Evolutionary conservation across 768 basidiomycete species (phyloP).

Genomic region (Serendipita vermifera): DNA sequence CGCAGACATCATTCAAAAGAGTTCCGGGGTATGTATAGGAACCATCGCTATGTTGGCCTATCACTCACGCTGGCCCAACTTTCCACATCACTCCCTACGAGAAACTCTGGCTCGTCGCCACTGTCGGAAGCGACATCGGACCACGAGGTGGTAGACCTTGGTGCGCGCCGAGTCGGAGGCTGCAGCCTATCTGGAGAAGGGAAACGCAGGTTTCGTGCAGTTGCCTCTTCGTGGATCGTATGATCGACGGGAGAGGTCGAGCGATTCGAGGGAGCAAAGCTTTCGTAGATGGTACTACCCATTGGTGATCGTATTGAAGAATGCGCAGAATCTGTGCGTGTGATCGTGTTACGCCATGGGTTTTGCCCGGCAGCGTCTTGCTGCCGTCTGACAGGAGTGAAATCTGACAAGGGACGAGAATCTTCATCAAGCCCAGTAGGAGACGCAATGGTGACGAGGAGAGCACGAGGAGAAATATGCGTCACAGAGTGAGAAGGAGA

Average conservation of each 20-base stretch:
- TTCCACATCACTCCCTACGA: constrained; percentile 4
- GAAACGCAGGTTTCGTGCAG: no score
- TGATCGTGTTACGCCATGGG: constrained; percentile 6
- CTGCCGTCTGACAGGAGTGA: neutral
- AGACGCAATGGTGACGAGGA: neutral
- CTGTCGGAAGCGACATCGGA: constrained; percentile 2
- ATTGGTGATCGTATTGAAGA: neutral
- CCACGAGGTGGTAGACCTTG: neutral
- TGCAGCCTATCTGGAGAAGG: no score
- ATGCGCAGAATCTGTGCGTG: neutral
- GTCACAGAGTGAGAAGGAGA: neutral
- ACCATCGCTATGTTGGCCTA: no score
- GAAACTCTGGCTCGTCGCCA: neutral
- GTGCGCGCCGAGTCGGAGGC: no score
- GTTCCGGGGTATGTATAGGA: no score
- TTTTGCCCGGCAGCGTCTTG: neutral
- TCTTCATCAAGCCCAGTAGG: no score
- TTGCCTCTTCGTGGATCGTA: no score
- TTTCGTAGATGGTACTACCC: neutral
- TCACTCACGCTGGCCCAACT: constrained; percentile 5
- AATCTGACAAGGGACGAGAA: neutral
- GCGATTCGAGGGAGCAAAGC: no score
- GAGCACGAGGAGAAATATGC: neutral
- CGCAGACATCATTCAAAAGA: no score
- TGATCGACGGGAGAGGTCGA: no score